A percentile compares a stretch with the other conserved stretches of the same genome.
These are phyloP conservation scores for Medicago lupulina DNA, from an alignment of 306 rosid genomes.

Conservation along the genomic window DNA sequence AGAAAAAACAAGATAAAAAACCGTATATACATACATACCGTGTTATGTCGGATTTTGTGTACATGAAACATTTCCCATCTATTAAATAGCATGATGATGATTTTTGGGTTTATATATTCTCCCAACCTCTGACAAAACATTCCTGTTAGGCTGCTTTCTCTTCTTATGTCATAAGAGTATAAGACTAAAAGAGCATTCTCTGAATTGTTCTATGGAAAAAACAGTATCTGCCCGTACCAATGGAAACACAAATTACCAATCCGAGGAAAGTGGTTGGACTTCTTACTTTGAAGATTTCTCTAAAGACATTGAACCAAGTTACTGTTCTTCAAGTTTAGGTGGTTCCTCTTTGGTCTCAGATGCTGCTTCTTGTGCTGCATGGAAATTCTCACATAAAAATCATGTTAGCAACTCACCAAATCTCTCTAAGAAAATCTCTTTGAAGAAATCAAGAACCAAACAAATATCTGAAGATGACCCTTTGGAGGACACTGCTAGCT, in stretches of 20 bases:
- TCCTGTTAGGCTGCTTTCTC: not conserved
- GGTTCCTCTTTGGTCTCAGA: conserved; percentile 86
- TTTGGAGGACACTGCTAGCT: conserved; percentile 93
- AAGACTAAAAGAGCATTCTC: conserved; percentile 55
- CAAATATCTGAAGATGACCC: conserved; percentile 60
- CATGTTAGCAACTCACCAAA: conserved; percentile 28
- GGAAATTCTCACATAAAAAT: conserved; percentile 51
- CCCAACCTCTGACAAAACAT: conserved; percentile 40
- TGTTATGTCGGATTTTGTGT: too few relatives aligned
- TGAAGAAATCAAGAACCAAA: conserved; percentile 70
- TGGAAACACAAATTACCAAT: not conserved
- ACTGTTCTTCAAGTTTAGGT: conserved; percentile 46
- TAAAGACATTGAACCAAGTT: conserved; percentile 31
- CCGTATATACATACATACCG: too few relatives aligned
- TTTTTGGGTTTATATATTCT: conserved; percentile 47
- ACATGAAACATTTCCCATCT: too few relatives aligned
- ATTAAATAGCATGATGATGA: not conserved
- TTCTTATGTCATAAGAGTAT: not conserved
- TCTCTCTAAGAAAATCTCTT: conserved; percentile 49
- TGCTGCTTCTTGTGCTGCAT: conserved; percentile 86
- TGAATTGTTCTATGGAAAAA: conserved; percentile 51
- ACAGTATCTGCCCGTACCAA: conserved; percentile 35
- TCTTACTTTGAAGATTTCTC: conserved; percentile 79
- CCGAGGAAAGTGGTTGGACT: conserved; percentile 94
- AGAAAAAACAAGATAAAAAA: too few relatives aligned